Percentiles rank a stretch among this genome's conserved stretches.
These are phyloP conservation scores for Ceratocystis alfenasii DNA, from an alignment of 2,329 filamentous ascomycete species.

Conservation along the genomic window DNA sequence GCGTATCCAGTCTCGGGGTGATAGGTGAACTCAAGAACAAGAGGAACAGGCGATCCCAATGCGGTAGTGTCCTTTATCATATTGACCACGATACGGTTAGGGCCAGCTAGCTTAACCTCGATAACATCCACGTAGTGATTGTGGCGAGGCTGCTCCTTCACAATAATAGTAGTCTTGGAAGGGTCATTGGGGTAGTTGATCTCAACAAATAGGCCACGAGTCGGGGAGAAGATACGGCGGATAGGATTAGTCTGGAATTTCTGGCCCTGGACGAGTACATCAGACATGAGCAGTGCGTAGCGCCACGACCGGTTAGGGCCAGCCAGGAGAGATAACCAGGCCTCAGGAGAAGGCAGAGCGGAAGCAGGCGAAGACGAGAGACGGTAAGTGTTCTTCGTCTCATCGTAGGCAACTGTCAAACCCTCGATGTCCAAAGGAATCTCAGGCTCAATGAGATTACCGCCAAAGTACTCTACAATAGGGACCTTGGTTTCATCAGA, in stretches of 20 bases:
- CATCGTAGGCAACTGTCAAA: conserved; percentile 68
- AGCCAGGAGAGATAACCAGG: conserved; percentile 80
- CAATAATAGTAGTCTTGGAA: conserved; percentile 68
- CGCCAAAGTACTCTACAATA: conserved; percentile 87
- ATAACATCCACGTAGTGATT: conserved; percentile 83
- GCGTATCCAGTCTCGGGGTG: conserved; percentile 92
- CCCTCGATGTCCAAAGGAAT: conserved; percentile 72
- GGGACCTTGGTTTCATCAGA: conserved; percentile 65
- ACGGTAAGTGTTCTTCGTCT: conserved; percentile 69
- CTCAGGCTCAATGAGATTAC: conserved; percentile 62
- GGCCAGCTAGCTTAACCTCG: conserved; percentile 62
- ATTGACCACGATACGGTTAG: conserved; percentile 74
- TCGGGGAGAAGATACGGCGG: conserved; percentile 77
- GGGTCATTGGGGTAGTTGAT: conserved; percentile 72
- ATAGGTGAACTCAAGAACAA: conserved; percentile 83
- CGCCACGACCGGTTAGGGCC: conserved; percentile 83
- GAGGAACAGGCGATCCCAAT: conserved; percentile 64
- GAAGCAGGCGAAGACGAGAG: conserved; percentile 63
- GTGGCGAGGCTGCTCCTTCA: conserved; percentile 75
- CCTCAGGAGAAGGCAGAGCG: conserved; percentile 63
- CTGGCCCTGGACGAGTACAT: conserved; percentile 88
- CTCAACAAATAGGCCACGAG: conserved; percentile 79
- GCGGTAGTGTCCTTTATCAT: conserved; percentile 90
- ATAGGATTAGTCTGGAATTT: conserved; percentile 97
- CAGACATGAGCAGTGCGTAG: conserved; percentile 84